Conservation (phyloP, 169 alveolate species). For the Eimeria falciformis region DNA sequence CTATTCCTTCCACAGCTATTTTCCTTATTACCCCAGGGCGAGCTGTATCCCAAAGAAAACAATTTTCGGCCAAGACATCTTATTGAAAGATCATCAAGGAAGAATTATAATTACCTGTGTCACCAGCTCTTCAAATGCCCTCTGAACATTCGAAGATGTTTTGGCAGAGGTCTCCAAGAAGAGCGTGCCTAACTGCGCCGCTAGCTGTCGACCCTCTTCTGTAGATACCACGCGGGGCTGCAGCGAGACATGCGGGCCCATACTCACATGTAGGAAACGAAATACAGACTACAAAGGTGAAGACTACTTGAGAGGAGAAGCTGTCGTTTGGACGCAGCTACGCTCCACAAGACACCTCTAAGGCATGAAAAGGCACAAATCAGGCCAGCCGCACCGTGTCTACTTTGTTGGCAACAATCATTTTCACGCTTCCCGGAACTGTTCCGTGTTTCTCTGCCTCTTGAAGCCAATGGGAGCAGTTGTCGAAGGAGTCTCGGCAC, state of each 20-base stretch:
- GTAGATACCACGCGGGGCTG: not conserved
- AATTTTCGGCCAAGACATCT: not conserved
- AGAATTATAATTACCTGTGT: not conserved
- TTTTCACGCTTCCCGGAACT: not conserved
- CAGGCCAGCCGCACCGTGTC: not conserved
- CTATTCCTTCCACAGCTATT: not conserved
- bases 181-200: constrained; percentile 52
- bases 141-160: constrained; percentile 26
- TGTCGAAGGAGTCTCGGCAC: not conserved
- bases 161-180: constrained; percentile 64
- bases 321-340: too few relatives aligned
- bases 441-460: not conserved
- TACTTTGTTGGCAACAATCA: not conserved
- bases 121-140: constrained; percentile 63
- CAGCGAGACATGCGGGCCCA: not conserved
- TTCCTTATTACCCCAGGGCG: not conserved
- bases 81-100: not conserved
- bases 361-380: too few relatives aligned
- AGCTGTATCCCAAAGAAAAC: not conserved
- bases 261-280: too few relatives aligned
- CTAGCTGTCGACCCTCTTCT: constrained; percentile 27
- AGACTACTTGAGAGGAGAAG: too few relatives aligned
- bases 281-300: too few relatives aligned
- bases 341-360: too few relatives aligned
- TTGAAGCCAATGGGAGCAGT: not conserved